Base-by-base conservation (phyloP, 202 grass and related monocot genomes). In the Musa balbisiana region DNA sequence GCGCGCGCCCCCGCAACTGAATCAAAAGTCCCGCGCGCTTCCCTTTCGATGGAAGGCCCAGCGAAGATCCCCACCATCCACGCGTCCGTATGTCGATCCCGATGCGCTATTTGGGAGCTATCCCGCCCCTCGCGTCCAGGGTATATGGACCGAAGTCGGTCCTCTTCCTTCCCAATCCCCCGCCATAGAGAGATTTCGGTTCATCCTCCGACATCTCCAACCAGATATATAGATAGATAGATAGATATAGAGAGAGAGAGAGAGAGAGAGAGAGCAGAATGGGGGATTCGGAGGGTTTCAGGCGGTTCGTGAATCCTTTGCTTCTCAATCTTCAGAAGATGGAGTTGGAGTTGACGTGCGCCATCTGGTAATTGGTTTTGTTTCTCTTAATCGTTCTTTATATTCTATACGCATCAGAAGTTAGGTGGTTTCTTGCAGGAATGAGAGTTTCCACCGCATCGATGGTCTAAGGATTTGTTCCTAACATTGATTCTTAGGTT, bases 291-390 rank as follows among this genome's bases (percentile, higher is more conserved):
- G 90, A 84, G 51, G 55, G 62, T 72, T 49, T 89, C 78, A 89
- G 90, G 78, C 90, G 90, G 77, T 87, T 88, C 76, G 25, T 91
- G 51, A 97, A 97, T 73, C 90, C 94, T 76, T 79, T 97, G 79
- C 76, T 89, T 78, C 88, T 97, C 73, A 91, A 83, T 88, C 81
- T 97, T 27, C 86, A 93, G 75, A 97, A 97, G 88, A 91, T 97
- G 94, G 90, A 93, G 84, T 73, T 97, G 55, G 94, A 97, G 83
- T 86, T 97, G 64, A 93, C 94, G 72, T 97, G 90, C 77, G 88
- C 94, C 81, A 88, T 93, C 74, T 97, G 94, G 94, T 97, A 82
- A 22, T 11, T 52, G 16, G 14, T 12, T 29, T 17, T 19, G 0
- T 58, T 26, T 71, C 1, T 5, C 11, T 66, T 84, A 19, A 49